Base-by-base conservation (phyloP, 805 yeast genomes). In the Metschnikowia chrysomelidarum region DNA sequence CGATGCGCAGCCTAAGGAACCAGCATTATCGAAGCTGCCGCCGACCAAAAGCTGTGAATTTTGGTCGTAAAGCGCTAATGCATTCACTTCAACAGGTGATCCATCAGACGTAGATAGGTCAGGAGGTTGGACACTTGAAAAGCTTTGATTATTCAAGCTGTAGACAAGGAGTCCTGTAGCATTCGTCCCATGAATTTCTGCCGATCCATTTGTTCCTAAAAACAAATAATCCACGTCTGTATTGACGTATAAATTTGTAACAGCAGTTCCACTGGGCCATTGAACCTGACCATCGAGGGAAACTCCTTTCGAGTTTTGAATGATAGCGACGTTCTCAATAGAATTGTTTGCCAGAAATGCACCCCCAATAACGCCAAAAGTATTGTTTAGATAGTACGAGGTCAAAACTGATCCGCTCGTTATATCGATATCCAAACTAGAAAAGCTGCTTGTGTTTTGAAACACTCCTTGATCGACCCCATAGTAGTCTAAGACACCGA, bases 11-110 rank as follows among this genome's bases (percentile, higher is more conserved):
- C 61, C 57, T 20, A 72, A 59, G 4, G 75, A 62, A 0, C 82
- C 80, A 2, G 84, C 80, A 14, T 66, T 54, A 14, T 68, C 71
- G 53, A 85, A 87, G 27, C 73, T 67, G 16, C 97, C 96, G 24
- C 84, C 95, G 9, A 85, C 85, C 19, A 80, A 65, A 18, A 87
- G 59, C 32, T 53, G 47, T n/a, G 52, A 44, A 5, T 47, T 53
- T 17, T 51, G 49, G 27, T 63, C 68, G 39, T 59, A 57, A 22
- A 56, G 51, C 4, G 55, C 69, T 35, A 68, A 48, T 4, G 68
- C 47, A 36, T 60, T 65, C n/a, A 68, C 60, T 8, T 43, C 29
- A 14, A 65, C 56, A 1, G 75, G 56, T 10, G 66, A 64, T 10
- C 78, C 68, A n/a, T 64, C 60, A 4, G 62, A 59, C 8, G 65